A percentile compares a stretch with the other conserved stretches of the same genome.
Conservation (phyloP, 441 rosid genomes). For the Arabidopsis lyrata region DNA sequence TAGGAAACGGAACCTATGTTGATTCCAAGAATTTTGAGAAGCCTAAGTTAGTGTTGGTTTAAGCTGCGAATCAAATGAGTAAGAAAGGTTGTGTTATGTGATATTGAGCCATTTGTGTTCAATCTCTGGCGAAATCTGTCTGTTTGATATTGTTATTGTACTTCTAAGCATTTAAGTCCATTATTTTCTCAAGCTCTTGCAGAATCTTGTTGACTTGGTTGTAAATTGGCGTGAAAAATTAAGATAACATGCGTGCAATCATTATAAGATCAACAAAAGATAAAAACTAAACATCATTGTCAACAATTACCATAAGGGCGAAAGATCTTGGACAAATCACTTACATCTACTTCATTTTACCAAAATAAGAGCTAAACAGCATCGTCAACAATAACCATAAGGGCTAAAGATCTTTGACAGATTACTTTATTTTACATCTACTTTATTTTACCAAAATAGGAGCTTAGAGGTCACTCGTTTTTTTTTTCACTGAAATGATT, state of each 20-base stretch:
- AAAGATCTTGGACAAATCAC: constrained; percentile 1
- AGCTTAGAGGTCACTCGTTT: not conserved
- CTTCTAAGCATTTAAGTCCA: not conserved
- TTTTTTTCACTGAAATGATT: not conserved
- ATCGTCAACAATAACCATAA: not conserved
- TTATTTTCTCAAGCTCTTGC: constrained; percentile 1
- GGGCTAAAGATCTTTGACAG: not conserved
- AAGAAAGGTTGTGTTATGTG: constrained; percentile 1
- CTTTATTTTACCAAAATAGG: constrained; percentile 13
- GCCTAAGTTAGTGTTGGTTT: constrained; percentile 20
- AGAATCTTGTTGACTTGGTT: not conserved
- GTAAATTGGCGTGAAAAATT: constrained; percentile 3
- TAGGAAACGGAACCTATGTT: not conserved
- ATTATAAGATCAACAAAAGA: not conserved
- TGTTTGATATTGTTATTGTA: not conserved
- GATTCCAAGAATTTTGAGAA: constrained; percentile 10
- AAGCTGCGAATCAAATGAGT: constrained; percentile 22
- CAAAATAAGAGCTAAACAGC: not conserved
- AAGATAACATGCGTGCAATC: constrained; percentile 45
- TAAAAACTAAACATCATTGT: not conserved
- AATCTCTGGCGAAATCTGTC: not conserved
- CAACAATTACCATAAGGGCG: not conserved
- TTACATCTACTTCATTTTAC: not conserved
- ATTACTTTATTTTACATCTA: not conserved
- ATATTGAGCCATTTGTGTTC: constrained; percentile 10